Conservation (phyloP, 352 stramenopile species). For the Phytophthora podocarpi region DNA sequence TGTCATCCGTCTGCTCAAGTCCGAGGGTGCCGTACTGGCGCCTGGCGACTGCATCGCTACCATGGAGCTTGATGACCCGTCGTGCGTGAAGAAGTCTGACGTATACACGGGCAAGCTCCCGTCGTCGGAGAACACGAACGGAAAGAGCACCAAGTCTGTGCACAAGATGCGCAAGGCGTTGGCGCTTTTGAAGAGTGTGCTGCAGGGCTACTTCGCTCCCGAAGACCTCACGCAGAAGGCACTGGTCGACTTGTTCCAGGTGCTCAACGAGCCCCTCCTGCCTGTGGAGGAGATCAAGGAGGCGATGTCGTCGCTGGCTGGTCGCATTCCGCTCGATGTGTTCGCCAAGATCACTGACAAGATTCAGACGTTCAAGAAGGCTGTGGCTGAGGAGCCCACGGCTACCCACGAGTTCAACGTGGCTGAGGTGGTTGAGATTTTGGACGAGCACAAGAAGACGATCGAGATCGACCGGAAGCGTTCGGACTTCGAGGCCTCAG, state of each 20-base stretch:
- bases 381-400: constrained; percentile 36
- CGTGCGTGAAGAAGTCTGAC: constrained; percentile 94
- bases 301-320: constrained; percentile 95
- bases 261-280: constrained; percentile 73
- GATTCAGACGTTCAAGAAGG: constrained; percentile 73
- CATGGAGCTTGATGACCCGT: constrained; percentile 98
- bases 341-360: constrained; percentile 91
- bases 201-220: constrained; percentile 94
- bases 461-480: constrained; percentile 57
- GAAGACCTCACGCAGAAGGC: constrained; percentile 87
- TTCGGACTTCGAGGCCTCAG: constrained; percentile 72
- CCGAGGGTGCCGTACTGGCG: constrained; percentile 95
- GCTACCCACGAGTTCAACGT: constrained; percentile 57
- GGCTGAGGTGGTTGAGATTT: constrained; percentile 51
- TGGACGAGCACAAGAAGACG: constrained; percentile 70
- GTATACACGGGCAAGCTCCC: constrained; percentile 91
- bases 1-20: constrained; percentile 95
- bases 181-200: constrained; percentile 88
- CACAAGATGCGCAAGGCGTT: constrained; percentile 82
- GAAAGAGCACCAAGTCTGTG: constrained; percentile 55
- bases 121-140: constrained; percentile 36
- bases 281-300: constrained; percentile 96
- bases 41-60: constrained; percentile 97
- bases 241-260: constrained; percentile 86
- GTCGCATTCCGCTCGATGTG: constrained; percentile 94